These are phyloP conservation scores for Kazachstania psychrophila DNA, from an alignment of 805 yeast genomes.

Conservation along the genomic window DNA sequence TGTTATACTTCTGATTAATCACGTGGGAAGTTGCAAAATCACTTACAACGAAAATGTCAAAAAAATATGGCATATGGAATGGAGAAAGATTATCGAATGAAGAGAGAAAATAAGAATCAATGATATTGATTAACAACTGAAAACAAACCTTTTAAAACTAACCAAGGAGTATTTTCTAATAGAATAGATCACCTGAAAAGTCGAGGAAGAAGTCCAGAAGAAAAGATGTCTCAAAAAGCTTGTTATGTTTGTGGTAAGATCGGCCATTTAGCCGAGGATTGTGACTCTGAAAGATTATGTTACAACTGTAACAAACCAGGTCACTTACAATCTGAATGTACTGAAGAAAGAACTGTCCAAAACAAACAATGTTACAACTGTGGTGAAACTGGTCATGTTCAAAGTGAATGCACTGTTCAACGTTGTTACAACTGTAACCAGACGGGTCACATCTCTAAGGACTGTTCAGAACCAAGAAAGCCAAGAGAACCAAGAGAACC, in stretches of 20 bases:
- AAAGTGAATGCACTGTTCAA: constrained; percentile 66
- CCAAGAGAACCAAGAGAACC: constrained; percentile 10
- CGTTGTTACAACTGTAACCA: constrained; percentile 76
- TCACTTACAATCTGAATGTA: constrained; percentile 82
- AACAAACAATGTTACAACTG: constrained; percentile 90
- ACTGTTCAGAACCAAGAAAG: constrained; percentile 48
- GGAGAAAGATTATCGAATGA: too few species aligned
- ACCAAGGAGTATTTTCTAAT: too few species aligned
- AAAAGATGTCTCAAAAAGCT: constrained; percentile 50
- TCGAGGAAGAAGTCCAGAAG: neutral
- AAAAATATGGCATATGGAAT: too few species aligned
- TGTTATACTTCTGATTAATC: too few species aligned
- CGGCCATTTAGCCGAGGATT: constrained; percentile 84
- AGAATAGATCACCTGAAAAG: too few species aligned
- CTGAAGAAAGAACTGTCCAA: constrained; percentile 76
- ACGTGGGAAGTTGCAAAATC: too few species aligned
- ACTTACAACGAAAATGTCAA: too few species aligned
- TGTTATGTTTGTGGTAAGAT: constrained; percentile 89
- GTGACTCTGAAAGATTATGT: constrained; percentile 82
- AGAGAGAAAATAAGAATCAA: too few species aligned
- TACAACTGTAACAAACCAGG: constrained; percentile 89
- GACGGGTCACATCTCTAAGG: constrained; percentile 75
- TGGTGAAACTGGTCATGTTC: constrained; percentile 84
- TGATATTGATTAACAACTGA: too few species aligned
- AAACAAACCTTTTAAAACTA: too few species aligned